These are phyloP conservation scores for Grifola frondosa DNA, from an alignment of 1,284 basidiomycete species.

Conservation along the genomic window DNA sequence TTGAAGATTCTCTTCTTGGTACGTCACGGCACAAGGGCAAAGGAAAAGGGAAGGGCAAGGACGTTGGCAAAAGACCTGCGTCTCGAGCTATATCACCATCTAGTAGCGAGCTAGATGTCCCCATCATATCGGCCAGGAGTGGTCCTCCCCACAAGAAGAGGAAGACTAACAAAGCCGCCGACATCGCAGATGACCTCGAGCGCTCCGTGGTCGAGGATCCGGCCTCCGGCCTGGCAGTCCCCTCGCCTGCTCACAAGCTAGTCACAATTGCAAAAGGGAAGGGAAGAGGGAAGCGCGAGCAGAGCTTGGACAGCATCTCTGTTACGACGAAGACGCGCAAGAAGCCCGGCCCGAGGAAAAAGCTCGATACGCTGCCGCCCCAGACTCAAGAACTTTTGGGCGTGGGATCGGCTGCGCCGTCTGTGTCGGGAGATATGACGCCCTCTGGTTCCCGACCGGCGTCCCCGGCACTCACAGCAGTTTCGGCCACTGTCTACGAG, in stretches of 20 bases:
- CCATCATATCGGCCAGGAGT: constrained; percentile 35
- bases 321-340: constrained; percentile 41
- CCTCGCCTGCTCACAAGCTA: constrained; percentile 27
- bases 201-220: constrained; percentile 35
- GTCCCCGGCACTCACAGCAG: constrained; percentile 57
- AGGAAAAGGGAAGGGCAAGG: constrained; percentile 41
- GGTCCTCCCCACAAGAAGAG: constrained; percentile 53
- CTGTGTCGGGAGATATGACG: constrained; percentile 41
- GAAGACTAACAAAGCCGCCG: constrained; percentile 38
- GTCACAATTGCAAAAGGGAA: constrained; percentile 37
- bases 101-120: constrained; percentile 50
- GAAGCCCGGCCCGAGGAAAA: constrained; percentile 43
- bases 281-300: constrained; percentile 45
- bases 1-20: constrained; percentile 43
- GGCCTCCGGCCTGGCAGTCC: constrained; percentile 17
- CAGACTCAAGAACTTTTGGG: constrained; percentile 51
- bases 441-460: constrained; percentile 52
- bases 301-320: constrained; percentile 44
- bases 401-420: constrained; percentile 53
- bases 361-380: constrained; percentile 40
- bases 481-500: constrained; percentile 64
- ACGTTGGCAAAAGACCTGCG: constrained; percentile 46
- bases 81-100: constrained; percentile 50
- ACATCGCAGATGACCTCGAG: constrained; percentile 44
- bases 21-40: constrained; percentile 30